Conservation (phyloP, 129 eudicot genomes). For the Flaveria robusta region DNA sequence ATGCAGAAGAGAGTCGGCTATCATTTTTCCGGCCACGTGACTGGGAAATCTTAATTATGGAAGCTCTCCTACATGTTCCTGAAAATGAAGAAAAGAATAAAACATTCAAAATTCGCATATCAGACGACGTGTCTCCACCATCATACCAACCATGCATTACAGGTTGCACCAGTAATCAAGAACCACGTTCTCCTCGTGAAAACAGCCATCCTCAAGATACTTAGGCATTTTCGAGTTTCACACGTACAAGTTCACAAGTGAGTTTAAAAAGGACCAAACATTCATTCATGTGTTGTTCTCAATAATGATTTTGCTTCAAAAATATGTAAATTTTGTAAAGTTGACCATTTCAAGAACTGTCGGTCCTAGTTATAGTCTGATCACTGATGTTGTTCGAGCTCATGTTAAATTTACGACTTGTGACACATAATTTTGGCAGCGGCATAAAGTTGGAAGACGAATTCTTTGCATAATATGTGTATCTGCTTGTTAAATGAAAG, state of each 20-base stretch:
- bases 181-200: slow-evolving; percentile 33
- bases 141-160: slow-evolving; percentile 51
- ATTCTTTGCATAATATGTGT: not conserved
- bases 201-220: slow-evolving; percentile 41
- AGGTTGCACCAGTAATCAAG: slow-evolving; percentile 39
- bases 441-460: not conserved
- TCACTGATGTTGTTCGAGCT: not conserved
- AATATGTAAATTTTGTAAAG: not conserved
- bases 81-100: slow-evolving; percentile 71
- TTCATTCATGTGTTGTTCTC: slow-evolving; percentile 21
- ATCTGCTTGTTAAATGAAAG: not conserved
- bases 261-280: slow-evolving; percentile 1
- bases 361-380: not conserved
- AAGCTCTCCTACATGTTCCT: slow-evolving; percentile 86
- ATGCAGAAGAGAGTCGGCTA: slow-evolving; percentile 49
- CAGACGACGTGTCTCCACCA: slow-evolving; percentile 50
- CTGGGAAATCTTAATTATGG: slow-evolving; percentile 89
- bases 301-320: slow-evolving; percentile 19
- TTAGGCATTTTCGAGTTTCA: slow-evolving; percentile 19
- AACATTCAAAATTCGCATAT: slow-evolving; percentile 64
- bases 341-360: not conserved
- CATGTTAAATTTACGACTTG: not conserved
- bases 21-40: slow-evolving; percentile 71
- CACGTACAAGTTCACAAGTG: slow-evolving; percentile 12
- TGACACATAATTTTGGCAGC: not conserved